Evolutionary conservation across 352 stramenopile species (phyloP).

Genomic region (Phytophthora cajani): DNA sequence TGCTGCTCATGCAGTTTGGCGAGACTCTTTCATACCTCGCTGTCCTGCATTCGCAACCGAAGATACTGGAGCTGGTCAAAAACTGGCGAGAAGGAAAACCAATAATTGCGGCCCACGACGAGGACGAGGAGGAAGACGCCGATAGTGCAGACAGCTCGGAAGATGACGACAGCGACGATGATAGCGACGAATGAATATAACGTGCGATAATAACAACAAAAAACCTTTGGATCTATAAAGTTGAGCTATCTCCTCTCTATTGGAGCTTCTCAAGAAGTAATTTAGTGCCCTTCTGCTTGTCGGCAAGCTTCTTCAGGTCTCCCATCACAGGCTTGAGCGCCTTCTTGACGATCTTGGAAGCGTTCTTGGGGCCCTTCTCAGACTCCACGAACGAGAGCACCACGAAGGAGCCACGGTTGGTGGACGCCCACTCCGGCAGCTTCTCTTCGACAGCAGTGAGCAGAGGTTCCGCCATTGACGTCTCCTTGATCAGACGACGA

Average conservation of each 20-base stretch:
- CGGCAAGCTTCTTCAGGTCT: slow-evolving; percentile 67
- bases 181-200: slow-evolving; percentile 29
- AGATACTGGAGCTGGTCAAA: slow-evolving; percentile 46
- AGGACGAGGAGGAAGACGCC: slow-evolving; percentile 15
- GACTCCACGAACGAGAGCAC: slow-evolving; percentile 83
- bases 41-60: slow-evolving; percentile 42
- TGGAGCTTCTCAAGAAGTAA: slow-evolving; percentile 87
- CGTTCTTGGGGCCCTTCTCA: slow-evolving; percentile 58
- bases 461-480: slow-evolving; percentile 54
- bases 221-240: slow-evolving; percentile 52
- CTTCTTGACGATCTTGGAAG: slow-evolving; percentile 59
- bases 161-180: slow-evolving; percentile 29
- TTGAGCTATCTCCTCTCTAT: slow-evolving; percentile 43
- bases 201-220: slow-evolving; percentile 20
- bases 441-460: slow-evolving; percentile 57
- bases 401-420: slow-evolving; percentile 86
- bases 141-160: slow-evolving; percentile 18
- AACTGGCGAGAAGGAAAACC: slow-evolving; percentile 52
- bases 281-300: slow-evolving; percentile 77
- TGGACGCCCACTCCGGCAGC: slow-evolving; percentile 60
- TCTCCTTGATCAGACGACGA: slow-evolving; percentile 84
- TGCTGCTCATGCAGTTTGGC: slow-evolving; percentile 44
- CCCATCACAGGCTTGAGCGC: slow-evolving; percentile 63
- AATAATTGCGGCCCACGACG: slow-evolving; percentile 31
- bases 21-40: slow-evolving; percentile 64